Percentiles rank a stretch among this genome's conserved stretches.
These are phyloP conservation scores for Epichloe baconii DNA, from an alignment of 2,329 filamentous ascomycete genomes.

Conservation along the genomic window DNA sequence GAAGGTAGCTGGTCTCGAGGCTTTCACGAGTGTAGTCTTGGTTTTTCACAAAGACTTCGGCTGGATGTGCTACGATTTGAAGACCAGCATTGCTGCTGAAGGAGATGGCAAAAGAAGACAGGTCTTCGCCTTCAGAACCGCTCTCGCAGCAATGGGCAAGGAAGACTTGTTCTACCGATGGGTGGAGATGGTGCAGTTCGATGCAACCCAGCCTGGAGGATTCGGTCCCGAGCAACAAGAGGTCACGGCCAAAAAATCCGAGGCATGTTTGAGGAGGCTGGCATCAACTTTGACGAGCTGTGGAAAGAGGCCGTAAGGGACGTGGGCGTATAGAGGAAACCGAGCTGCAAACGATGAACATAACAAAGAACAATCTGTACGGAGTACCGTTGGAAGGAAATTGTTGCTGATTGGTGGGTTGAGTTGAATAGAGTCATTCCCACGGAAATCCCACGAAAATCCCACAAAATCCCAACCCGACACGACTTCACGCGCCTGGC, in stretches of 20 bases:
- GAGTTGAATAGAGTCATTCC: too few relatives aligned
- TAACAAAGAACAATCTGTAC: too few relatives aligned
- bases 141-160: constrained; percentile 62
- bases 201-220: constrained; percentile 64
- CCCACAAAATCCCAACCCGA: too few relatives aligned
- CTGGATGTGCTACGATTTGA: constrained; percentile 50
- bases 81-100: constrained; percentile 35
- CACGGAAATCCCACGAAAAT: too few relatives aligned
- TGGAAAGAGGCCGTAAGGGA: constrained; percentile 51
- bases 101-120: constrained; percentile 57
- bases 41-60: constrained; percentile 54
- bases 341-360: too few relatives aligned
- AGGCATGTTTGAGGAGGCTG: constrained; percentile 59
- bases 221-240: constrained; percentile 65
- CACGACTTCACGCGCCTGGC: too few relatives aligned
- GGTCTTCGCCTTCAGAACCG: constrained; percentile 69
- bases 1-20: constrained; percentile 46
- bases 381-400: too few relatives aligned
- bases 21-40: constrained; percentile 58
- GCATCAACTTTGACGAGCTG: constrained; percentile 71
- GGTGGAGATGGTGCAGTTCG: constrained; percentile 86
- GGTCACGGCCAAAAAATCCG: constrained; percentile 59
- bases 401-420: too few relatives aligned
- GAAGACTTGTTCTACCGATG: constrained; percentile 83
- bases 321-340: constrained; percentile 7